Evolutionary conservation across 2,329 filamentous ascomycete genomes (phyloP), one percentile per base, ranked within the genome.

Genomic region (Epichloe festucae): DNA sequence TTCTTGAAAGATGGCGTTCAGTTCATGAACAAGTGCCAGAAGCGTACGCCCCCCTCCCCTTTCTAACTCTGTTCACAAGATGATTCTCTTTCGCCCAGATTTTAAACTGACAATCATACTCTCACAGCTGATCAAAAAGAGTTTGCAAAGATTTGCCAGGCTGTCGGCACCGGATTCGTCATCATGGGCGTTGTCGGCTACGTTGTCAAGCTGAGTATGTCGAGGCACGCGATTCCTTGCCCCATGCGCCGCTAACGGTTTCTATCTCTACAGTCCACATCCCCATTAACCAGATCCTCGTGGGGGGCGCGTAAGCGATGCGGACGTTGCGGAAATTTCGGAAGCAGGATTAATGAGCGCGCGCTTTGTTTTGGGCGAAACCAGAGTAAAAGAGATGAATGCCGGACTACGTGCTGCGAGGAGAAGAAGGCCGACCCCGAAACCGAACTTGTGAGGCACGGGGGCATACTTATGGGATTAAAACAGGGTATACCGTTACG

Each of bases 161-260:
- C 82, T 55, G 82, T 85, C 55, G 82, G 81, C 53, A 76, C 84
- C 56, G 82, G 82, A 54, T 85, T 85, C 70, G 67, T 85, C 56
- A 76, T 85, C 67, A 85, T 84, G 81, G 81, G 81, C 56, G 78
- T 79, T 46, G 82, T 85, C 53, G 82, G 82, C 56, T 85, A 84
- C 68, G 67, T 85, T 56, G 80, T 85, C 64, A 85, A 85, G 75
- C 74, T 85, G 63, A 82, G 79, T 82, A 72, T 48, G 76, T 58
- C 6, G 5, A 45, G 31, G 21, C 48, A 14, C 40, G 17, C 23
- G 15, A 40, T 7, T 31, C 19, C 14, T 23, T 17, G 5, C 11
- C 14, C 23, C 0, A 3, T 41, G 27, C 34, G 49, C 7, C 5
- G 23, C 43, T 49, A 17, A 49, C 23, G 15, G 31, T 31, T 31